A percentile compares a stretch with the other conserved stretches of the same genome.
These are phyloP conservation scores for Pyrenochaeta sp. DNA, from an alignment of 2,329 filamentous ascomycete genomes.

Conservation along the genomic window DNA sequence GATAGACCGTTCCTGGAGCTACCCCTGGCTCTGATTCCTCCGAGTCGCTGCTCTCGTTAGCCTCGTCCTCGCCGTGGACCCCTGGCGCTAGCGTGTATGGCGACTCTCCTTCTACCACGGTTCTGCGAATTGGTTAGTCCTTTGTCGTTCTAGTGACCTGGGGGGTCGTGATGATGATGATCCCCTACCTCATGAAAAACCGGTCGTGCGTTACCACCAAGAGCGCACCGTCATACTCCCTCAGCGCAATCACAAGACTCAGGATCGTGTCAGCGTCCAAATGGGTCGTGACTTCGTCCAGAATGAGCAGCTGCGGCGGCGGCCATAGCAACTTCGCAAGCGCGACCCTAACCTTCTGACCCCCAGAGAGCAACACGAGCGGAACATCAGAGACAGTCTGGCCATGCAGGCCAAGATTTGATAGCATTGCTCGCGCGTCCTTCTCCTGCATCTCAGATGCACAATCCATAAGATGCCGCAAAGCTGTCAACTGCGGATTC, in stretches of 20 bases:
- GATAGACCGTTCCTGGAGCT: conserved; percentile 50
- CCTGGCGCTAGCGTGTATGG: conserved; percentile 48
- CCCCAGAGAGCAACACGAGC: conserved; percentile 76
- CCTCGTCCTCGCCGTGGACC: conserved; percentile 48
- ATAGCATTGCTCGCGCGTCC: conserved; percentile 71
- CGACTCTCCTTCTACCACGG: conserved; percentile 71
- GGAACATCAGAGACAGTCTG: conserved; percentile 77
- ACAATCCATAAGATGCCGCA: conserved; percentile 67
- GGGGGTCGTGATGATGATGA: background rate
- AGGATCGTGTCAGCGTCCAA: conserved; percentile 83
- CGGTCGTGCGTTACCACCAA: conserved; percentile 83
- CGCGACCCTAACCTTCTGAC: conserved; percentile 72
- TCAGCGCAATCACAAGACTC: conserved; percentile 72
- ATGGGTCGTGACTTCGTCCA: conserved; percentile 87
- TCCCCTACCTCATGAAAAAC: conserved; percentile 73
- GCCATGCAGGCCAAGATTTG: conserved; percentile 74
- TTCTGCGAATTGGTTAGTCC: conserved; percentile 52
- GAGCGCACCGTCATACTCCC: conserved; percentile 75
- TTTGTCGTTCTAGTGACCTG: background rate
- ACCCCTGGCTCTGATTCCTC: conserved; percentile 58
- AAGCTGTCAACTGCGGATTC: conserved; percentile 66
- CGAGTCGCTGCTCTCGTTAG: conserved; percentile 54
- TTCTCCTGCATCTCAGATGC: conserved; percentile 68
- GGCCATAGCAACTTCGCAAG: conserved; percentile 74
- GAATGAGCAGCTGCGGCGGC: conserved; percentile 74